Evolutionary conservation across 371 early-diverging fungal genomes (phyloP), one percentile per base, ranked within the genome.

Genomic region (Circinella minor): DNA sequence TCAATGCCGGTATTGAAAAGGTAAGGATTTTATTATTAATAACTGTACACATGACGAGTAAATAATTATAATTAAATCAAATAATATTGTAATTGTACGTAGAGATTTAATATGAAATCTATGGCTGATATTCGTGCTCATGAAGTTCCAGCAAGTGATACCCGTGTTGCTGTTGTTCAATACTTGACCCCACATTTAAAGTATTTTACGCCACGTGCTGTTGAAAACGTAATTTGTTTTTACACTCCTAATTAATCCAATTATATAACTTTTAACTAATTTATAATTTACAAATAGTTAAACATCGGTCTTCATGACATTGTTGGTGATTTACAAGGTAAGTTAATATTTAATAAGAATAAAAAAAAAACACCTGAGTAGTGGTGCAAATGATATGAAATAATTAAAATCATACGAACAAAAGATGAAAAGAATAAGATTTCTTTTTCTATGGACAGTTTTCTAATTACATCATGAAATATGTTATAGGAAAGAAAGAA

Each of bases 101-200:
- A 72, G 72, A 39, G 54, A 18, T 72, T 72, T 34, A 65, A 72
- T 63, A 27, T 63, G 36, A n/a, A 54, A 1, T n/a, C 62, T 0
- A 38, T 72, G 54, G 55, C 68, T 10, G 67, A 65, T 37, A 55
- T 62, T 36, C n/a, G 18, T 15, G 36, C 18, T 14, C 18, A 55
- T 8, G 55, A 34, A 6, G 15, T 68, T 39, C 15, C 72, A 1
- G 17, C 27, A 3, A 49, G 39, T 7, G n/a, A 17, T 5, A 11
- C 51, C 3, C 36, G 62, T 46, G 20, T 18, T 10, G 39, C 57
- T 36, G 60, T 73, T 36, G 46, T 55, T 34, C 20, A 69, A 18
- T 34, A 68, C 17, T 57, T 57, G 34, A 68, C 59, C n/a, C 54
- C 65, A 7, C 51, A 69, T 3, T 47, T 73, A 36, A 66, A 66